These are phyloP conservation scores for Umbilicaria muhlenbergii DNA, from an alignment of 495 filamentous ascomycete genomes.

Conservation along the genomic window DNA sequence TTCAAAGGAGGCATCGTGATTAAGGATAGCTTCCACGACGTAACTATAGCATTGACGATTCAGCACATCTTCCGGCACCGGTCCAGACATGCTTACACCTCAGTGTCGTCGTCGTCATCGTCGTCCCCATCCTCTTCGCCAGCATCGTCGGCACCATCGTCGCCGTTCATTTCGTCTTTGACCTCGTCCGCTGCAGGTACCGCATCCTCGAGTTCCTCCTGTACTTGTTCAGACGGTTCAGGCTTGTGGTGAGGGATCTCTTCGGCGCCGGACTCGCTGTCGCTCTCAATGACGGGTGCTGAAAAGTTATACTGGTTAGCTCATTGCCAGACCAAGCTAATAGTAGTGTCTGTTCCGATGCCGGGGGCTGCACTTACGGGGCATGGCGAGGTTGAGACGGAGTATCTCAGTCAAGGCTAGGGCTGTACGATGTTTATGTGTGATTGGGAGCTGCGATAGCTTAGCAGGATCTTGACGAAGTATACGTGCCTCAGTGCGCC, in stretches of 20 bases:
- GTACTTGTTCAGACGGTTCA: constrained; percentile 19
- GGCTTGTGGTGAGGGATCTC: constrained; percentile 16
- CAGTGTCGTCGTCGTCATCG: constrained; percentile 19
- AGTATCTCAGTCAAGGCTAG: too few relatives aligned
- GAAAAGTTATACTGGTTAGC: too few relatives aligned
- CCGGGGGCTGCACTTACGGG: too few relatives aligned
- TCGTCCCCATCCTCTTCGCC: constrained; percentile 17
- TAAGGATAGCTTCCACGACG: constrained; percentile 41
- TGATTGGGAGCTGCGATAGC: too few relatives aligned
- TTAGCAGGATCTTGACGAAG: too few relatives aligned
- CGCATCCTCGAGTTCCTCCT: constrained; percentile 8
- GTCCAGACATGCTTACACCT: constrained; percentile 8
- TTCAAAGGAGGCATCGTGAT: constrained; percentile 22
- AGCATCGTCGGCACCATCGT: constrained; percentile 5
- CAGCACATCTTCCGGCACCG: constrained; percentile 26
- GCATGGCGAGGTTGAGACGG: too few relatives aligned
- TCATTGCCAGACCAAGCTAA: too few relatives aligned
- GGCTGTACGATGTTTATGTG: too few relatives aligned
- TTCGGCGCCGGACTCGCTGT: constrained; percentile 28
- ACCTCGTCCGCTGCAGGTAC: neutral
- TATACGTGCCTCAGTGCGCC: too few relatives aligned
- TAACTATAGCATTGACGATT: constrained; percentile 32
- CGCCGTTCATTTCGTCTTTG: constrained; percentile 4
- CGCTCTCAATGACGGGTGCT: constrained; percentile 15
- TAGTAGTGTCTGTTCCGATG: too few relatives aligned